phyloP scores from a whole-genome alignment of 2,329 filamentous ascomycete genomes.

The Septoria linicola region DNA sequence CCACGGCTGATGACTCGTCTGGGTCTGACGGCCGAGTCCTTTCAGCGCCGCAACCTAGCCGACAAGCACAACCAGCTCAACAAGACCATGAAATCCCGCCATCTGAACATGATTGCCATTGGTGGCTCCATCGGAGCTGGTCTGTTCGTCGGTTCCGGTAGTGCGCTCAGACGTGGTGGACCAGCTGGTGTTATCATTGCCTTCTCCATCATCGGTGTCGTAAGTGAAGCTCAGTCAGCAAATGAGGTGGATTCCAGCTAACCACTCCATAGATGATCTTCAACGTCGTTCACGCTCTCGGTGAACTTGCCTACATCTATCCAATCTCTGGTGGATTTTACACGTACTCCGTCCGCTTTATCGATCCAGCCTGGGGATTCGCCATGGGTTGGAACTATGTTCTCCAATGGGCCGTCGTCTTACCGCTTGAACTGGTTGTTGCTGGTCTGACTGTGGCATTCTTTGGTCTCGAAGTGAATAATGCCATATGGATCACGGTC shows the following conservation, averaged over 20 bases:
- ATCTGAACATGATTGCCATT: constrained; percentile 39
- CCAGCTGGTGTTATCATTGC: constrained; percentile 44
- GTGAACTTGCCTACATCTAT: constrained; percentile 44
- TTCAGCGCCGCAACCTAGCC: constrained; percentile 31
- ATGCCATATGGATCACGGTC: constrained; percentile 28
- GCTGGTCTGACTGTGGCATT: constrained; percentile 31
- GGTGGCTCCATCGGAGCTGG: constrained; percentile 51
- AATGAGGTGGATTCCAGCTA: background rate
- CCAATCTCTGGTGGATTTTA: constrained; percentile 45
- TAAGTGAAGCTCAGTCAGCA: constrained; percentile 17
- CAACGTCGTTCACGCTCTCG: constrained; percentile 44
- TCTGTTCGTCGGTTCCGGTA: constrained; percentile 55
- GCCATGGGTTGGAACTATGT: constrained; percentile 36
- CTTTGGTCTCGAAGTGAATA: constrained; percentile 28
- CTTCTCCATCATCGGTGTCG: constrained; percentile 37
- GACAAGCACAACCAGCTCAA: constrained; percentile 38
- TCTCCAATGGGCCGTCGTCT: constrained; percentile 32
- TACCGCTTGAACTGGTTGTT: constrained; percentile 31
- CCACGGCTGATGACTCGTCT: constrained; percentile 31
- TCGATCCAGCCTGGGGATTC: constrained; percentile 43
- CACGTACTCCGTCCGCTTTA: constrained; percentile 45
- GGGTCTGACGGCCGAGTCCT: constrained; percentile 35
- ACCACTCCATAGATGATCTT: constrained; percentile 39
- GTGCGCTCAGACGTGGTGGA: constrained; percentile 50
- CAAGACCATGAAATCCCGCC: constrained; percentile 34